Evolutionary conservation across 768 basidiomycete species (phyloP).

Genomic region (Scleroderma citrinum): DNA sequence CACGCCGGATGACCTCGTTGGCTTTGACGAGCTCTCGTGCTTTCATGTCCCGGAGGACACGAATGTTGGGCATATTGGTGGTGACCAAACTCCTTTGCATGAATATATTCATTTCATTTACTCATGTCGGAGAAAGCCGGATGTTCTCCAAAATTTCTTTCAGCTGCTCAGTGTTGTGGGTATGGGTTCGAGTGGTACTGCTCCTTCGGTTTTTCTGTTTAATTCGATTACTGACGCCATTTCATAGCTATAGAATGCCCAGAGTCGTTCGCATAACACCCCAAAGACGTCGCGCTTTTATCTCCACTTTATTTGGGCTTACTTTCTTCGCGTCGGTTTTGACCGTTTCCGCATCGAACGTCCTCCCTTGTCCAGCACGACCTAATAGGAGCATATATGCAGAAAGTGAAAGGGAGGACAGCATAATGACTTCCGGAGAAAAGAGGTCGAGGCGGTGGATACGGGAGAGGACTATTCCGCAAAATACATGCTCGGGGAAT

Average conservation of each 20-base stretch:
- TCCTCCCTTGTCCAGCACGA: constrained; percentile 78
- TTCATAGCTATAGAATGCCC: constrained; percentile 43
- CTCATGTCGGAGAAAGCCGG: neutral
- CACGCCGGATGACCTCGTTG: constrained; percentile 79
- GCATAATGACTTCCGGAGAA: constrained; percentile 40
- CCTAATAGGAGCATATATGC: constrained; percentile 51
- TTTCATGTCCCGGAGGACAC: constrained; percentile 72
- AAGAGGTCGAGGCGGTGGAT: constrained; percentile 77
- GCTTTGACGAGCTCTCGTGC: constrained; percentile 64
- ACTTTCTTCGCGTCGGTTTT: constrained; percentile 74
- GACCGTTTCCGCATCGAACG: constrained; percentile 74
- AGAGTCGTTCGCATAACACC: constrained; percentile 53
- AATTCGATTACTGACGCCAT: neutral
- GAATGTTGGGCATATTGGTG: constrained; percentile 36
- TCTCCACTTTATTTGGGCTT: constrained; percentile 73
- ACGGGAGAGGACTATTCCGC: constrained; percentile 48
- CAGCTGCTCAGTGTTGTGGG: constrained; percentile 1
- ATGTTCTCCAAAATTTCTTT: neutral
- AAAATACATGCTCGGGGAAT: constrained; percentile 8
- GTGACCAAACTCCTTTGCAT: neutral
- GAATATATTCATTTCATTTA: neutral
- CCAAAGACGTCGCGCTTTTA: constrained; percentile 60
- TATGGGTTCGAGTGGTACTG: constrained; percentile 25
- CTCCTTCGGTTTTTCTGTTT: too few species aligned
- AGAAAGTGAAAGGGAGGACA: constrained; percentile 39